Evolutionary conservation across 2,329 filamentous ascomycete species (phyloP).

Genomic region (Beauveria sp.): DNA sequence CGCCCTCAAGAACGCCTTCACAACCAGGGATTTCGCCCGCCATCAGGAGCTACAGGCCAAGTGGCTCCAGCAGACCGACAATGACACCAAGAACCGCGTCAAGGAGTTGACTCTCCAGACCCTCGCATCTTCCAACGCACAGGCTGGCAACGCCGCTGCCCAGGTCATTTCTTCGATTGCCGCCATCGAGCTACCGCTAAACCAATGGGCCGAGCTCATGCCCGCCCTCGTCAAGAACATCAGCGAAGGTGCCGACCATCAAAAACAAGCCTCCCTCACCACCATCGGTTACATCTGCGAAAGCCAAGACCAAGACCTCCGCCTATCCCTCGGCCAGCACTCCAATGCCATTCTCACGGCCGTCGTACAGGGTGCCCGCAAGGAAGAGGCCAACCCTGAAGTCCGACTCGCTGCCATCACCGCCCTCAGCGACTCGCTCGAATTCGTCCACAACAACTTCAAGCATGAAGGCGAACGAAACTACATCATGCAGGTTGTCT

Average conservation of each 20-base stretch:
- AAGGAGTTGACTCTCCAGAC: constrained; percentile 89
- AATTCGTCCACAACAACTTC: constrained; percentile 97
- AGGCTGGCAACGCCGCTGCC: constrained; percentile 82
- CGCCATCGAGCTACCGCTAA: constrained; percentile 84
- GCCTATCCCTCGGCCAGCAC: constrained; percentile 72
- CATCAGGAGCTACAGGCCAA: constrained; percentile 86
- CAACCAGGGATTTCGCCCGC: constrained; percentile 79
- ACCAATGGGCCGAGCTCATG: constrained; percentile 93
- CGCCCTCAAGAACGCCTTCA: constrained; percentile 96
- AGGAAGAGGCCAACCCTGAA: constrained; percentile 87
- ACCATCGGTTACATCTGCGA: constrained; percentile 99
- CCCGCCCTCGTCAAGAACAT: constrained; percentile 84
- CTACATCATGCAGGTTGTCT: constrained; percentile 99
- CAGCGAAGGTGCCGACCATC: constrained; percentile 72
- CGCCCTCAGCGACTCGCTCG: constrained; percentile 89
- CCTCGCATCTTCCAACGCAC: constrained; percentile 67
- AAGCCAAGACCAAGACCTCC: constrained; percentile 80
- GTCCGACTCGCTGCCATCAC: constrained; percentile 90
- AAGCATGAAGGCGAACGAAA: constrained; percentile 98
- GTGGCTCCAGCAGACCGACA: constrained; percentile 80
- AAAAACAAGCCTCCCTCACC: constrained; percentile 90
- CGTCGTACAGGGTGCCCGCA: constrained; percentile 92
- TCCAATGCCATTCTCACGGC: constrained; percentile 97
- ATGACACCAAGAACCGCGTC: constrained; percentile 75
- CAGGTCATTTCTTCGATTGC: constrained; percentile 95